phyloP scores from a whole-genome alignment of 495 filamentous ascomycete genomes.

The Choiromyces venosus region DNA sequence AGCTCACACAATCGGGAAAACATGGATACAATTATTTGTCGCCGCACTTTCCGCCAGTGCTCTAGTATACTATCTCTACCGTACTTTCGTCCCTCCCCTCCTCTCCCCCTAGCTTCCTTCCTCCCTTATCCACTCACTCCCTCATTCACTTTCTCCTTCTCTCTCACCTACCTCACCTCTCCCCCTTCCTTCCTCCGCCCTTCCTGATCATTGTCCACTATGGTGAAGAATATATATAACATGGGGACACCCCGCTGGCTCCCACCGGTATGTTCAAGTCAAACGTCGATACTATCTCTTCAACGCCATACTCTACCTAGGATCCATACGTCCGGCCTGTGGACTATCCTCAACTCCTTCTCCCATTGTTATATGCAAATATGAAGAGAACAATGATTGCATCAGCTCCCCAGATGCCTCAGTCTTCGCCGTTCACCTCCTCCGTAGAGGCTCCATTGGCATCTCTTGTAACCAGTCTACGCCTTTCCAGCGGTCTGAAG shows the following conservation, averaged over 20 bases:
- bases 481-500: slow-evolving; percentile 20
- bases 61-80: not conserved
- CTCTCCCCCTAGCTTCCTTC: not conserved
- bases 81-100: not conserved
- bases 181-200: not conserved
- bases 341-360: not conserved
- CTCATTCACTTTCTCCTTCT: not conserved
- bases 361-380: slow-evolving; percentile 2
- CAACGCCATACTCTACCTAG: not conserved
- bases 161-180: not conserved
- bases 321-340: not conserved
- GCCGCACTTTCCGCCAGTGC: slow-evolving; percentile 30
- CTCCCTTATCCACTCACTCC: not conserved
- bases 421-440: slow-evolving; percentile 38
- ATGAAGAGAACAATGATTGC: slow-evolving; percentile 37
- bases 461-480: slow-evolving; percentile 35
- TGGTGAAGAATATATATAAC: slow-evolving; percentile 5
- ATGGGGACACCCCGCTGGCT: not conserved
- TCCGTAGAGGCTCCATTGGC: slow-evolving; percentile 37
- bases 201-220: not conserved
- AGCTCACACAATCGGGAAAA: slow-evolving; percentile 34
- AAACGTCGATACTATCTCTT: not conserved
- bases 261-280: not conserved
- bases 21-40: slow-evolving; percentile 36
- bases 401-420: slow-evolving; percentile 26